Evolutionary conservation across 305 asterid species (phyloP), one percentile per base, ranked within the genome.

Genomic region (Vinca major): DNA sequence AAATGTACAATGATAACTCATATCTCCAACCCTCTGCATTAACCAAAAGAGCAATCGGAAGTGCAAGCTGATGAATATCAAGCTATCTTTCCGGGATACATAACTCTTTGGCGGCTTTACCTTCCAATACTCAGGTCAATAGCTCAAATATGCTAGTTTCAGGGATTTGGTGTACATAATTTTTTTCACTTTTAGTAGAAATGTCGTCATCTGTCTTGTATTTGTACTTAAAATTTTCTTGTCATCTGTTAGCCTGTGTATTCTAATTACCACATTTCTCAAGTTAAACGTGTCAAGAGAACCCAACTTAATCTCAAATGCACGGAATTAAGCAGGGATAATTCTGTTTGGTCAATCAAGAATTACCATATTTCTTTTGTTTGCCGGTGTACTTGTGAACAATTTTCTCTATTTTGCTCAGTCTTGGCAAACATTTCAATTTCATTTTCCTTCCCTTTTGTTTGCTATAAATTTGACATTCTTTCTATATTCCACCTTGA

Each of bases 91-190:
- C 50, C 4, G 44, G 12, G 47, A 51, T 40, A 67, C 56, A 67
- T 19, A 50, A 68, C 37, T 62, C 19, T 4, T 40, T 50, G 3
- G 51, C 66, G 63, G 66, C 52, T 65, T 36, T 62, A 33, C 56
- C 74, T 69, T 66, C 26, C 49, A 14, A 51, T 64, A 37, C 62
- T 66, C 69, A 40, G 48, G 49, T 19, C 70, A 48, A 54, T 21
- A 44, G 67, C 62, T 21, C 55, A 44, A 7, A 11, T 19, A 9
- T 47, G 53, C 11, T 43, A 37, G 43, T 45, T 21, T 57, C 44
- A 12, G 39, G 20, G 17, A 40, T 63, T 40, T 52, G 49, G 2
- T 20, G 75, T 43, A 54, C 41, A 64, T 26, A 40, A 4, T 9
- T 3, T 7, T 0, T 9, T 44, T 47, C 40, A 6, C 56, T 43